Conservation (phyloP, 169 alveolate genomes). For the Plasmodium vinckei region DNA sequence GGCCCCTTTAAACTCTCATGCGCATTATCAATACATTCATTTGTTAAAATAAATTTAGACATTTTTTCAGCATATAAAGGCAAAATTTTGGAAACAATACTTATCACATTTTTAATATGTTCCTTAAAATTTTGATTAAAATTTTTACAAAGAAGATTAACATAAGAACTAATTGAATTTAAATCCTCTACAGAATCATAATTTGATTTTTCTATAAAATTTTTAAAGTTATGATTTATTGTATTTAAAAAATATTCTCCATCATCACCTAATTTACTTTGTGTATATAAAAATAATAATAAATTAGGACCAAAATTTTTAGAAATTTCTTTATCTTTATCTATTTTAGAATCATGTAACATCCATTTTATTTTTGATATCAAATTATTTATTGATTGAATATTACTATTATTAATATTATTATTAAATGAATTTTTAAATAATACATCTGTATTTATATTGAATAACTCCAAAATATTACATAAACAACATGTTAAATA, state of each 20-base stretch:
- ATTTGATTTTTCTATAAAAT: slow-evolving; percentile 25
- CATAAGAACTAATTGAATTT: slow-evolving; percentile 14
- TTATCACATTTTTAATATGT: slow-evolving; percentile 21
- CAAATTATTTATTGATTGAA: slow-evolving; percentile 38
- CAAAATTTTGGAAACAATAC: slow-evolving; percentile 22
- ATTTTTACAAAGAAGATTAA: slow-evolving; percentile 39
- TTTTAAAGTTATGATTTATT: slow-evolving; percentile 69
- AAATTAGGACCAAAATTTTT: slow-evolving; percentile 34
- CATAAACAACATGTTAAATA: slow-evolving; percentile 66
- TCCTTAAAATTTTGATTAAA: slow-evolving; percentile 29
- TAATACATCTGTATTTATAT: slow-evolving; percentile 43
- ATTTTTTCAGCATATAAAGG: slow-evolving; percentile 37
- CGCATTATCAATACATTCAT: slow-evolving; percentile 20
- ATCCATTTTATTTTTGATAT: slow-evolving; percentile 66
- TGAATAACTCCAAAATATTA: slow-evolving; percentile 50
- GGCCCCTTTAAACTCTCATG: slow-evolving; percentile 52
- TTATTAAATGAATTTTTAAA: slow-evolving; percentile 67
- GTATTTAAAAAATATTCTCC: slow-evolving; percentile 45
- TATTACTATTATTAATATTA: slow-evolving; percentile 66
- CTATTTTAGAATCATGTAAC: slow-evolving; percentile 74
- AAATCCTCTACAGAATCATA: slow-evolving; percentile 29
- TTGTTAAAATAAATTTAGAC: slow-evolving; percentile 24
- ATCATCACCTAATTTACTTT: slow-evolving; percentile 72
- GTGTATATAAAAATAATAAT: slow-evolving; percentile 43
- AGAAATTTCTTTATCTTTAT: slow-evolving; percentile 42